Base-by-base conservation (phyloP, 257 asterid genomes). In the Solanum tarapatanum region DNA sequence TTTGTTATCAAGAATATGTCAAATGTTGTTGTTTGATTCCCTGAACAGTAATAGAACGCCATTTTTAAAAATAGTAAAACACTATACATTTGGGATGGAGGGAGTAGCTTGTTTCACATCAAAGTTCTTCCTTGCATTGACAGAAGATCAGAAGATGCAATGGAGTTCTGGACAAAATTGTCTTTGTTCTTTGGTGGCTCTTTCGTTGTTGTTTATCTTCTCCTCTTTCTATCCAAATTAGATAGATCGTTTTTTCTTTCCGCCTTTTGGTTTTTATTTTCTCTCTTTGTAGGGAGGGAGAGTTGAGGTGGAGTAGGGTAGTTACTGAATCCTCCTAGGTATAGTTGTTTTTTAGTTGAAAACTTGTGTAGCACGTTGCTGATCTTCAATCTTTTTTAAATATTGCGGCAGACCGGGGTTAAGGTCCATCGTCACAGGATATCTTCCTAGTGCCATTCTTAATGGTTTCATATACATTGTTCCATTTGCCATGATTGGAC, bases 371-470 rank as follows among this genome's bases (percentile, higher is more conserved):
- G 85, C 41, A 28, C 21, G 85, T 82, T 82, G 85, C 70, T 82
- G 69, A 82, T 80, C 85, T 28, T 82, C 30, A 82, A 48, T 48
- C 51, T 2, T 33, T 84, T 58, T 60, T 73, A 82, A 66, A 9
- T 66, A 75, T 88, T 89, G 45, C 39, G 87, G 74, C 93, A 97
- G 98, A 93, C 99, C 99, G 39, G 97, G 98, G 87, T 69, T 97
- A 77, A 93, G 96, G 87, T 97, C 98, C 45, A 68, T 97, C 75
- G 93, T 97, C 85, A 97, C 98, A 5, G 99, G 99, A 74, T 97
- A 94, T 91, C 93, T 97, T 86, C 98, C 99, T 8, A 92, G 99
- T 87, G 98, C 89, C 84, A 93, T 97, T 89, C 98, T 97, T 89
- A 97, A 91, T 85, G 91, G 95, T 66, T 97, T 90, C 88, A 91